These are phyloP conservation scores for Petasospora rhodanensis DNA, from an alignment of 1,139 yeast genomes.

Conservation along the genomic window DNA sequence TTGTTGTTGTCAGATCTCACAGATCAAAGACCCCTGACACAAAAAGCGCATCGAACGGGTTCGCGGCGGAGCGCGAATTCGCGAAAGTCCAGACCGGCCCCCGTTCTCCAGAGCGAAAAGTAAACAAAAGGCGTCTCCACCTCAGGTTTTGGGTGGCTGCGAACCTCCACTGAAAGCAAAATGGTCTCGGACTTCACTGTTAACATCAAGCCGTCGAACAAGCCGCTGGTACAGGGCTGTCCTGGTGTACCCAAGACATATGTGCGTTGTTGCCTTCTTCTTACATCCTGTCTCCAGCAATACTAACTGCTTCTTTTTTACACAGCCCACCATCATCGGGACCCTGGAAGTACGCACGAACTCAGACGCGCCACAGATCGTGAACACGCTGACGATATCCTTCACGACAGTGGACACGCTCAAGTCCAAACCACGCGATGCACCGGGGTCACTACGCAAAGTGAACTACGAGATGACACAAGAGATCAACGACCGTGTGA, in stretches of 20 bases:
- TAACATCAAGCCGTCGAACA: constrained; percentile 41
- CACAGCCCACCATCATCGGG: constrained; percentile 36
- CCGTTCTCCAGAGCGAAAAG: no score
- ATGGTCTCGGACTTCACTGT: constrained; percentile 14
- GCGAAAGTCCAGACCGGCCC: no score
- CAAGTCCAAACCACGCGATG: constrained; percentile 41
- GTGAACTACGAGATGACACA: constrained; percentile 35
- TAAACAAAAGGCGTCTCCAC: no score
- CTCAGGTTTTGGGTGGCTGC: no score
- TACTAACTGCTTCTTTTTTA: no score
- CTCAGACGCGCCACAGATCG: constrained; percentile 36
- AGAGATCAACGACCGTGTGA: constrained; percentile 30
- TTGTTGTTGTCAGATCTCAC: no score
- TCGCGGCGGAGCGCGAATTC: no score
- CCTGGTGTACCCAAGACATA: constrained; percentile 61
- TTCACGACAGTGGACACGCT: constrained; percentile 35
- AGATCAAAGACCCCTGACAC: no score
- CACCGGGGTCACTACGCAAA: constrained; percentile 23
- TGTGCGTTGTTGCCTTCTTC: no score
- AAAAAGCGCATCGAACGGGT: no score
- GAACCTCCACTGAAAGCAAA: no score
- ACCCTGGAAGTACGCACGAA: constrained; percentile 38
- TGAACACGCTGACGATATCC: constrained; percentile 37
- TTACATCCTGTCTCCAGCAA: no score
- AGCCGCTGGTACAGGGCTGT: constrained; percentile 51